Evolutionary conservation across 305 asterid genomes (phyloP).

Genomic region (Vinca major): DNA sequence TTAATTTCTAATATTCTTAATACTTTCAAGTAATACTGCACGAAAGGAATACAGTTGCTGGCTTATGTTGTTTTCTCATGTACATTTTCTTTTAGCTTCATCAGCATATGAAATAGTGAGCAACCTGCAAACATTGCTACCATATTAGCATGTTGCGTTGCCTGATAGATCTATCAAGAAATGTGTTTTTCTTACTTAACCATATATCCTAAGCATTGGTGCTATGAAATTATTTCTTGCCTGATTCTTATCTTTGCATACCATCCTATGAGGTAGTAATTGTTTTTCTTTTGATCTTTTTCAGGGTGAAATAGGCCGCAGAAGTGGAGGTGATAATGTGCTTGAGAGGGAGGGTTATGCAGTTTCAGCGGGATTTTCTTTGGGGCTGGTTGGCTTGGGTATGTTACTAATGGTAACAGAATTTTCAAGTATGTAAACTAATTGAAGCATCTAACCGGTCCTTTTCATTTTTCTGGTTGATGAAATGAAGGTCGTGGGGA

Average conservation of each 20-base stretch:
- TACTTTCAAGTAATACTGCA: neutral
- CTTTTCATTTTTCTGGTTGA: neutral
- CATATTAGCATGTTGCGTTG: neutral
- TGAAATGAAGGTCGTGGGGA: slow-evolving; percentile 66
- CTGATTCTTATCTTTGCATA: neutral
- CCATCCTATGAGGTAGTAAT: neutral
- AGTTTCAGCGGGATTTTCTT: slow-evolving; percentile 88
- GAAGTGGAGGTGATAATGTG: slow-evolving; percentile 99
- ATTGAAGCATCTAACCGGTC: slow-evolving; percentile 9
- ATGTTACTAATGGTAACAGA: slow-evolving; percentile 19
- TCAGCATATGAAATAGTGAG: neutral
- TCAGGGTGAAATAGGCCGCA: slow-evolving; percentile 95
- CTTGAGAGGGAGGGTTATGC: slow-evolving; percentile 99
- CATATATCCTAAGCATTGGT: neutral
- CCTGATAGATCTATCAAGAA: slow-evolving; percentile 8
- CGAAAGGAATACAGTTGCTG: neutral
- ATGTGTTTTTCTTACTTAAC: too few species aligned
- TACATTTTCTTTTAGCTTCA: slow-evolving; percentile 3
- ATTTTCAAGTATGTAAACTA: slow-evolving; percentile 1
- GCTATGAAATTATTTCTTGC: neutral
- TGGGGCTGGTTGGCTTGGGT: slow-evolving; percentile 96
- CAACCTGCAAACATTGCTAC: neutral
- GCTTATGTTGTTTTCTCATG: neutral
- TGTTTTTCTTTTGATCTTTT: slow-evolving; percentile 11
- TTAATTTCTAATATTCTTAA: neutral